Conservation (phyloP, 805 yeast genomes). For the Yamadazyma olivae region DNA sequence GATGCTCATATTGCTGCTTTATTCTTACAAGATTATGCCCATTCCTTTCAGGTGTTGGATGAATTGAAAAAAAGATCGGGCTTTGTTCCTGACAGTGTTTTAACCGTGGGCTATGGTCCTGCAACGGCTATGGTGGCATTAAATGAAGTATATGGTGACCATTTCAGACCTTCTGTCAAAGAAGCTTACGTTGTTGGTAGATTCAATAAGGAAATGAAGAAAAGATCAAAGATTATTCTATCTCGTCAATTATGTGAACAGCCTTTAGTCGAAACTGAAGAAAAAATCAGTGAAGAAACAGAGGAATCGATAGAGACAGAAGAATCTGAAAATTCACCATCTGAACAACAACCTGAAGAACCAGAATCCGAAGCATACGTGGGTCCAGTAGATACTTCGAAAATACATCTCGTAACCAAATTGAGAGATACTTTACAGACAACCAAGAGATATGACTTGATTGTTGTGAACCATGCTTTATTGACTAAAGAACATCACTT, state of each 20-base stretch:
- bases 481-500: constrained; percentile 56
- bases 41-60: constrained; percentile 57
- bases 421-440: constrained; percentile 53
- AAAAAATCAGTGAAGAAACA: constrained; percentile 1
- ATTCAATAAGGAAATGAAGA: constrained; percentile 59
- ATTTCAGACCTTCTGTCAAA: constrained; percentile 58
- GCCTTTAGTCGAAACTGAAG: not conserved
- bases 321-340: not conserved
- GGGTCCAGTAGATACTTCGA: constrained; percentile 54
- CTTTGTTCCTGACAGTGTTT: constrained; percentile 63
- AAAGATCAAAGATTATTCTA: constrained; percentile 72
- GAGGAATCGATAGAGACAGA: constrained; percentile 5
- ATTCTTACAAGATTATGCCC: constrained; percentile 78
- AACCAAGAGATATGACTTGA: constrained; percentile 65
- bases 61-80: constrained; percentile 62
- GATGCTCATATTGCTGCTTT: constrained; percentile 81
- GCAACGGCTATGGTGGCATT: constrained; percentile 87
- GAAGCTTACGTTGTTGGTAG: constrained; percentile 73
- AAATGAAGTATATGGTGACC: constrained; percentile 74
- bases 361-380: constrained; percentile 19
- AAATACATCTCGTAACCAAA: constrained; percentile 52
- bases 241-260: constrained; percentile 60
- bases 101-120: constrained; percentile 89
- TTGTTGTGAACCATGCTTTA: constrained; percentile 79
- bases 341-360: constrained; percentile 6